Evolutionary conservation across 2,329 filamentous ascomycete genomes (phyloP).

Genomic region (Scedosporium minutisporum): DNA sequence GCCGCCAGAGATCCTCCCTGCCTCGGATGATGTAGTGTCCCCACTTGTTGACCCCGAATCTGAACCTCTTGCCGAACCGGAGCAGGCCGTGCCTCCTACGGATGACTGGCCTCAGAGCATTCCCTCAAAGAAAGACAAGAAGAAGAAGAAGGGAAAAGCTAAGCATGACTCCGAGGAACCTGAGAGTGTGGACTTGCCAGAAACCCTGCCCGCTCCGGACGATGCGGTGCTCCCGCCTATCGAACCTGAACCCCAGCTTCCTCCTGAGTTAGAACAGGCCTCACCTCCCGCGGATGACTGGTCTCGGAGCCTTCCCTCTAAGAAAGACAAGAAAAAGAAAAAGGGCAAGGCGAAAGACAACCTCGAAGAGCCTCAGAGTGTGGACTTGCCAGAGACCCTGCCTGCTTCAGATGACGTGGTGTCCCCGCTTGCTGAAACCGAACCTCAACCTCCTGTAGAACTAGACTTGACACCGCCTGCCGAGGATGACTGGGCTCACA

Average conservation of each 20-base stretch:
- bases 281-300: not conserved
- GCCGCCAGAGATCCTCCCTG: too few species aligned
- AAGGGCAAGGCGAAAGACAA: slow-evolving; percentile 14
- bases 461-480: not conserved
- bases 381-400: too few species aligned
- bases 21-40: not conserved
- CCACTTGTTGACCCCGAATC: not conserved
- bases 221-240: not conserved
- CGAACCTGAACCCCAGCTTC: not conserved
- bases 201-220: too few species aligned
- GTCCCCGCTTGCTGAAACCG: not conserved
- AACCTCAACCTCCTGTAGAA: not conserved
- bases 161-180: not conserved
- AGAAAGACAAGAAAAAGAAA: slow-evolving; percentile 11
- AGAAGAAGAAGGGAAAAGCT: not conserved
- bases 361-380: too few species aligned
- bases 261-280: not conserved
- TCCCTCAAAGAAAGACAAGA: not conserved
- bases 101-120: not conserved
- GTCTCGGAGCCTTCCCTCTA: not conserved
- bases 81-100: not conserved
- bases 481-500: not conserved
- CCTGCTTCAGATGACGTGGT: not conserved
- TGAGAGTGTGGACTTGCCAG: too few species aligned
- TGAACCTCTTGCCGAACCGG: not conserved